Base-by-base conservation (phyloP, 192 early-diverging fungal species). In the Coemansia sp. region DNA sequence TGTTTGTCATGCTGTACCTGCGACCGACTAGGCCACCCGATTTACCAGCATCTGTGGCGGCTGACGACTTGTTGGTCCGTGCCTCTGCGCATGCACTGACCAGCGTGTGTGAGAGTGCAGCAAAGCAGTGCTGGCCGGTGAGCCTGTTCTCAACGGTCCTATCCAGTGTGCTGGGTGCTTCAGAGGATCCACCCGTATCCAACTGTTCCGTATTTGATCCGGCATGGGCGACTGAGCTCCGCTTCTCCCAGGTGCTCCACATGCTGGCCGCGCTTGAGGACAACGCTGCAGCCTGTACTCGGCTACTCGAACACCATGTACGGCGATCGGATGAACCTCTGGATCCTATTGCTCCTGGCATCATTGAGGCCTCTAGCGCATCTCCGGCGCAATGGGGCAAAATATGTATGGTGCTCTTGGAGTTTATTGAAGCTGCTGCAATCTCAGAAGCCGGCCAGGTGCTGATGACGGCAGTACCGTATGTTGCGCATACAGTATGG, bases 341-440 rank as follows among this genome's bases (percentile, higher is more conserved):
- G n/a, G n/a, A n/a, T n/a, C n/a, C n/a, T n/a, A n/a, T n/a, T n/a
- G n/a, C n/a, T n/a, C n/a, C n/a, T n/a, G n/a, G n/a, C n/a, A 16
- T 11, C 7, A 10, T 7, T 7, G 20, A 16, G 10, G 37, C 42
- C 11, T 64, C 52, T 12, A 53, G 28, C 12, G 33, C 60, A 8
- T 60, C 62, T 8, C 34, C 48, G n/a, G 17, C 25, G 19, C 68
- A 72, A 17, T 72, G 68, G 68, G 33, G 29, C 7, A 8, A 37
- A 3, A 49, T 64, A 1, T 54, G 52, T 14, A 35, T 38, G 13
- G 38, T 26, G 7, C 35, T 72, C 38, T 44, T 72, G 4, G 33
- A 31, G 26, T 29, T 40, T 30, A 32, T 72, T 13, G 52, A 55
- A 36, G 38, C 47, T 17, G 34, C 44, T 40, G 46, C 48, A 0